Conservation (phyloP, 1,284 basidiomycete genomes). For the Cronartium quercuum region DNA sequence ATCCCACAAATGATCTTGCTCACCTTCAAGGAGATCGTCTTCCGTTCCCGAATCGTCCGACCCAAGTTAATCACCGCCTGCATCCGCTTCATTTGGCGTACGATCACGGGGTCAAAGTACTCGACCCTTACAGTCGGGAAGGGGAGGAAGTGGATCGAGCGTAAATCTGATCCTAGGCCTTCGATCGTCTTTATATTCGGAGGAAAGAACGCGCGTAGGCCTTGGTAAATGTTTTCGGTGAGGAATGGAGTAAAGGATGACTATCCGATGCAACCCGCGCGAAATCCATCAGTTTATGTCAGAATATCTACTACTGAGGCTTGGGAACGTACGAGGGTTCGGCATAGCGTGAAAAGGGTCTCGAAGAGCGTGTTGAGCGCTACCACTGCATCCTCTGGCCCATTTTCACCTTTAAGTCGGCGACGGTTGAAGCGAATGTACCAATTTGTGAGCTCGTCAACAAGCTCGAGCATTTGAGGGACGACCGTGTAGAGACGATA, state of each 20-base stretch:
- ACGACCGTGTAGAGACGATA: conserved; percentile 98
- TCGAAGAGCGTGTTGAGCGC: conserved; percentile 97
- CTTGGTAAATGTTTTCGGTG: conserved; percentile 94
- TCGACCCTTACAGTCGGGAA: conserved; percentile 91
- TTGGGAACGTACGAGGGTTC: conserved; percentile 70
- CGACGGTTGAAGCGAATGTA: conserved; percentile 98
- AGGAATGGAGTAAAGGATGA: conserved; percentile 98
- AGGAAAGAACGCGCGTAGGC: conserved; percentile 76
- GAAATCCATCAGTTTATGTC: no score
- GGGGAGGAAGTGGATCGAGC: conserved; percentile 89
- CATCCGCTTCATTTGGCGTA: conserved; percentile 89
- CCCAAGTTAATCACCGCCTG: conserved; percentile 90
- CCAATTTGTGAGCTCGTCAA: conserved; percentile 98
- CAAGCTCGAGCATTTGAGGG: conserved; percentile 80
- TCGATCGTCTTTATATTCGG: conserved; percentile 42
- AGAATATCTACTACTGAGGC: neutral
- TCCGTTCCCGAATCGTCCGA: conserved; percentile 79
- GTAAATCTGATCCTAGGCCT: conserved; percentile 59
- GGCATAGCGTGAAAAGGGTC: conserved; percentile 83
- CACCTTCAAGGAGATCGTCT: conserved; percentile 84
- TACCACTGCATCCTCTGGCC: conserved; percentile 74
- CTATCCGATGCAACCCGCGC: conserved; percentile 56
- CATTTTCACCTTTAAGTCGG: conserved; percentile 90
- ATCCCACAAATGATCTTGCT: conserved; percentile 34
- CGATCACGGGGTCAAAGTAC: conserved; percentile 93